A percentile compares a stretch with the other conserved stretches of the same genome.
phyloP scores from a whole-genome alignment of 2,329 filamentous ascomycete species.

The Scortechinia acanthostroma region DNA sequence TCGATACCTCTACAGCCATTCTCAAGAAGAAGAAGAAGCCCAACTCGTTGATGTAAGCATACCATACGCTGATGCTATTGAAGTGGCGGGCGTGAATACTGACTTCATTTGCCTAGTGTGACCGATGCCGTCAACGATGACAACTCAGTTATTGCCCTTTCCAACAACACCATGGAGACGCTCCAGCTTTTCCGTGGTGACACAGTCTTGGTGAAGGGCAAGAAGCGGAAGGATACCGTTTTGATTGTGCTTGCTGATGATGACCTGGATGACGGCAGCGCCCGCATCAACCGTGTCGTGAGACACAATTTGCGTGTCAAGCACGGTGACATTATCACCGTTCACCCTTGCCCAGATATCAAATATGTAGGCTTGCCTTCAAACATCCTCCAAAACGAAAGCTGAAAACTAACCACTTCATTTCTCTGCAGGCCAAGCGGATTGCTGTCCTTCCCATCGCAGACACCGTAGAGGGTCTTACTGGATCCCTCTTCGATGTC shows the following conservation, averaged over 20 bases:
- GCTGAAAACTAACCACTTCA: no score
- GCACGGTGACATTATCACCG: conserved; percentile 94
- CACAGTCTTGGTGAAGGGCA: conserved; percentile 95
- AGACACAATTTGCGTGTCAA: conserved; percentile 97
- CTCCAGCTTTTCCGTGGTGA: conserved; percentile 98
- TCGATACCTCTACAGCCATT: conserved; percentile 90
- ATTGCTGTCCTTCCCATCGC: conserved; percentile 97
- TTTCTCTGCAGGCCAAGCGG: conserved; percentile 93
- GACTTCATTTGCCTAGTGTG: conserved; percentile 50
- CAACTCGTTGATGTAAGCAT: conserved; percentile 86
- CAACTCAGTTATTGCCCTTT: conserved; percentile 97
- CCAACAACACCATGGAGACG: conserved; percentile 97
- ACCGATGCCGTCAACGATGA: conserved; percentile 99
- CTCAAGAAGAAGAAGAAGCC: conserved; percentile 99
- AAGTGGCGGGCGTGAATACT: conserved; percentile 9
- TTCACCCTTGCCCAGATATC: conserved; percentile 96
- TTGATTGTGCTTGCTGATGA: conserved; percentile 96
- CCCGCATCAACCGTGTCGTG: conserved; percentile 95
- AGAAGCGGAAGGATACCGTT: conserved; percentile 99
- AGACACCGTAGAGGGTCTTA: conserved; percentile 95
- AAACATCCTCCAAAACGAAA: conserved; percentile 12
- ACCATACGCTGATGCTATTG: neutral
- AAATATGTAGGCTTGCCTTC: conserved; percentile 80
- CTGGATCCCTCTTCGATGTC: conserved; percentile 95
- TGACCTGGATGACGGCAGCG: conserved; percentile 93